phyloP scores from a whole-genome alignment of 2,329 filamentous ascomycete species.

The Aschersonia sp. region DNA sequence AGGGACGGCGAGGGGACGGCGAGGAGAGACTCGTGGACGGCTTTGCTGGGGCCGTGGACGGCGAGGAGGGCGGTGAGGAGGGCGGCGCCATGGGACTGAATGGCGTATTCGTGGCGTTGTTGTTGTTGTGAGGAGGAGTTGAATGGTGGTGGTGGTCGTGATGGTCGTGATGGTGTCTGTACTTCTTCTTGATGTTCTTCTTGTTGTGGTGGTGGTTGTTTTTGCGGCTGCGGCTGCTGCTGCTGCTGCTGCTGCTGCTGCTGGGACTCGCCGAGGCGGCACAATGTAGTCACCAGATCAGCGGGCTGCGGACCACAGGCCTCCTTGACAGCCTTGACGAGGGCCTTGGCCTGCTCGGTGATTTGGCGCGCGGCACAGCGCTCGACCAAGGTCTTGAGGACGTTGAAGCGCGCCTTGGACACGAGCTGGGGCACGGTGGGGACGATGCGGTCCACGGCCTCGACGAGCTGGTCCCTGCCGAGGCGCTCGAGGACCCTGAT shows the following conservation, averaged over 20 bases:
- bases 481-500: slow-evolving; percentile 71
- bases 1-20: slow-evolving; percentile 40
- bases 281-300: slow-evolving; percentile 34
- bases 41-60: slow-evolving; percentile 54
- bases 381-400: slow-evolving; percentile 72
- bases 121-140: slow-evolving; percentile 14
- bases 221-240: not conserved
- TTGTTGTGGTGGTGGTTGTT: not conserved
- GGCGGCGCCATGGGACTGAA: slow-evolving; percentile 59
- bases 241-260: not conserved
- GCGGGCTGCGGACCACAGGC: slow-evolving; percentile 33
- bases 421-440: slow-evolving; percentile 62
- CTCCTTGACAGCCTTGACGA: slow-evolving; percentile 32
- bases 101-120: slow-evolving; percentile 25
- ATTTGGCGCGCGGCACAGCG: slow-evolving; percentile 58
- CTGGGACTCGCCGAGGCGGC: slow-evolving; percentile 19
- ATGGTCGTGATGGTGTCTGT: not conserved
- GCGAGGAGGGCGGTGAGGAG: slow-evolving; percentile 68
- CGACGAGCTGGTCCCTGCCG: slow-evolving; percentile 70
- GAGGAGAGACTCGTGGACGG: slow-evolving; percentile 61
- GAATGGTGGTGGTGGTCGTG: too few species aligned
- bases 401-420: slow-evolving; percentile 58
- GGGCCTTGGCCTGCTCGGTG: slow-evolving; percentile 32
- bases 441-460: slow-evolving; percentile 55
- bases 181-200: too few species aligned